Conservation (phyloP, 2,329 filamentous ascomycete species). For the Xylariaceae sp. region DNA sequence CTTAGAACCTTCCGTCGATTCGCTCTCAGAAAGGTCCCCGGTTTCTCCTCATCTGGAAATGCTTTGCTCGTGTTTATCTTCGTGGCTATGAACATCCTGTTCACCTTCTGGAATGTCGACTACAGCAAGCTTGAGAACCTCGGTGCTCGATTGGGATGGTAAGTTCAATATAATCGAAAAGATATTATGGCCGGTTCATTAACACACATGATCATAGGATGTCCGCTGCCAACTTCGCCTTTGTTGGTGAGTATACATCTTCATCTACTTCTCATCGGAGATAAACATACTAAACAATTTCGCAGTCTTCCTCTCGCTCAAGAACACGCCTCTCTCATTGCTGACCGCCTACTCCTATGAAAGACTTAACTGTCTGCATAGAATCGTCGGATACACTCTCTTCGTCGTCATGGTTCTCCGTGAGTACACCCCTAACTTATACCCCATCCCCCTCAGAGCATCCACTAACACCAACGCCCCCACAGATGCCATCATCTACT, state of each 20-base stretch:
- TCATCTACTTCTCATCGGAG: neutral
- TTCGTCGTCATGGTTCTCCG: conserved; percentile 34
- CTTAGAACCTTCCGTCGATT: conserved; percentile 28
- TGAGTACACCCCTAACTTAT: neutral
- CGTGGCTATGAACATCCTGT: conserved; percentile 33
- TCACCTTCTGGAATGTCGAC: conserved; percentile 32
- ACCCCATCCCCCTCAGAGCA: neutral
- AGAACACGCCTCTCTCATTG: conserved; percentile 44
- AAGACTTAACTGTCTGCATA: conserved; percentile 44
- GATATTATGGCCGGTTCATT: no score
- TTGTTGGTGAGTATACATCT: conserved; percentile 12
- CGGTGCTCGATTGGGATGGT: conserved; percentile 33
- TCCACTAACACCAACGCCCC: neutral
- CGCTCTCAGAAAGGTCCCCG: conserved; percentile 16
- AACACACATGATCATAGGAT: conserved; percentile 36
- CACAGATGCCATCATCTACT: conserved; percentile 33
- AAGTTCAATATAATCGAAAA: conserved; percentile 8
- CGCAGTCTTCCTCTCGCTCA: conserved; percentile 43
- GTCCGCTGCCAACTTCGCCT: conserved; percentile 38
- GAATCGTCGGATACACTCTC: conserved; percentile 40
- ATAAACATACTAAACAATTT: conserved; percentile 21
- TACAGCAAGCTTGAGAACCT: conserved; percentile 25
- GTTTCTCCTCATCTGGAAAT: conserved; percentile 38
- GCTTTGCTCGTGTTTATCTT: conserved; percentile 33
- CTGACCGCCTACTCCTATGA: conserved; percentile 42